Conservation (phyloP, 1,284 basidiomycete species). For the Irpex lacteus region DNA sequence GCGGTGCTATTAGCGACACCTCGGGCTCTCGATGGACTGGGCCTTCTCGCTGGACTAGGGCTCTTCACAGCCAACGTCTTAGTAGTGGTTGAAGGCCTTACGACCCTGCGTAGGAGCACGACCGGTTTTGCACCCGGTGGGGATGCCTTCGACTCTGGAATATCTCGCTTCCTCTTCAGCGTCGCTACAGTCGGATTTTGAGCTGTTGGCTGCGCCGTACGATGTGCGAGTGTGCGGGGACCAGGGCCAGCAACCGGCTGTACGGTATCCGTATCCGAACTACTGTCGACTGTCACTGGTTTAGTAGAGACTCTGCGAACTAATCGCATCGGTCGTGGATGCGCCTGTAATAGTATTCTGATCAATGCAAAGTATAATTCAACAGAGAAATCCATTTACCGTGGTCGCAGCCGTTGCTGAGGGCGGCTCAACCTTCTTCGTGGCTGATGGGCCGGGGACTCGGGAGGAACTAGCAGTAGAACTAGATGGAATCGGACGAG, state of each 20-base stretch:
- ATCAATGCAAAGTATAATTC: not conserved
- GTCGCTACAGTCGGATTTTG: slow-evolving; percentile 6
- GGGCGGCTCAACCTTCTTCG: slow-evolving; percentile 5
- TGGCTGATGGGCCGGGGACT: not conserved
- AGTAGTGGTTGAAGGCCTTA: slow-evolving; percentile 10
- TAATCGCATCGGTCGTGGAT: slow-evolving; percentile 13
- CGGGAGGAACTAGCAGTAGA: not conserved
- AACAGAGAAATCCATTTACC: not conserved
- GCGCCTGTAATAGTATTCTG: not conserved
- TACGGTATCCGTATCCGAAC: slow-evolving; percentile 24
- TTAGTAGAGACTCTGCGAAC: slow-evolving; percentile 7
- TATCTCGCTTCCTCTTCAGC: slow-evolving; percentile 42
- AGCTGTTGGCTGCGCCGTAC: slow-evolving; percentile 7
- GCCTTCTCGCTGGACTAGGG: not conserved
- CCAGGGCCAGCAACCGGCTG: slow-evolving; percentile 15
- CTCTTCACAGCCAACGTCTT: not conserved
- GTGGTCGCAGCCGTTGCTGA: slow-evolving; percentile 1
- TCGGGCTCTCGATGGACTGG: slow-evolving; percentile 10
- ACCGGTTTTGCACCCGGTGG: slow-evolving; percentile 25
- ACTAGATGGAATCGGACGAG: slow-evolving; percentile 33
- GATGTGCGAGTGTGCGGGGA: slow-evolving; percentile 13
- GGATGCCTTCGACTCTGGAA: slow-evolving; percentile 23
- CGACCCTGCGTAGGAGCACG: slow-evolving; percentile 24
- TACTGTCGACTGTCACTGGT: slow-evolving; percentile 23
- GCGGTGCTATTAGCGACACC: not conserved